Percentiles rank a stretch among this genome's conserved stretches.
phyloP scores from a whole-genome alignment of 2,329 filamentous ascomycete species.

The Colletotrichum melonis region DNA sequence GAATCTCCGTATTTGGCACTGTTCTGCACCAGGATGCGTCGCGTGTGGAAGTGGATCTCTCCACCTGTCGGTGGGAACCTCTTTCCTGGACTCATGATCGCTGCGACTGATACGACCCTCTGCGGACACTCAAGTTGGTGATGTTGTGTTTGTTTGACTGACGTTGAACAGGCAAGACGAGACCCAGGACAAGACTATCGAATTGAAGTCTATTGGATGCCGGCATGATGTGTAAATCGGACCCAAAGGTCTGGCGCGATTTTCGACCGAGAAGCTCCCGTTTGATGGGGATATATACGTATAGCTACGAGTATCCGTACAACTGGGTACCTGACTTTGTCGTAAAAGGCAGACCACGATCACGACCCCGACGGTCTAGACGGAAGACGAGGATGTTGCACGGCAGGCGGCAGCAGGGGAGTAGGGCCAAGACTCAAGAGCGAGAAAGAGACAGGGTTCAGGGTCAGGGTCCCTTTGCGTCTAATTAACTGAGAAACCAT shows the following conservation, averaged over 20 bases:
- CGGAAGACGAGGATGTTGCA: not conserved
- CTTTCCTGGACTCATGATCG: not conserved
- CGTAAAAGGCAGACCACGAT: not conserved
- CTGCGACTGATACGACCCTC: not conserved
- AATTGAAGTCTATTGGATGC: not conserved
- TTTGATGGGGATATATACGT: not conserved
- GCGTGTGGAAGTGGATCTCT: not conserved
- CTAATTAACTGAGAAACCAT: constrained; percentile 32
- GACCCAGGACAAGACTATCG: not conserved
- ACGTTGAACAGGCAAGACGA: not conserved
- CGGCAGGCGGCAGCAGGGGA: not conserved
- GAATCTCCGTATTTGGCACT: not conserved
- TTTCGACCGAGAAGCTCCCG: not conserved
- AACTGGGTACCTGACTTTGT: not conserved
- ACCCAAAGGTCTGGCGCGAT: not conserved
- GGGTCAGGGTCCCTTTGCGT: constrained; percentile 15
- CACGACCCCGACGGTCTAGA: not conserved
- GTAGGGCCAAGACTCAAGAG: not conserved
- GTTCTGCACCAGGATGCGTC: not conserved
- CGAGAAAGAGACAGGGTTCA: not conserved
- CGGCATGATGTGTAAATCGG: not conserved
- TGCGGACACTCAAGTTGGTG: not conserved
- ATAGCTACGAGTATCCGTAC: not conserved
- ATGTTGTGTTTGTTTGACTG: not conserved
- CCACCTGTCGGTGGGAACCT: not conserved